Base-by-base conservation (phyloP, 805 yeast genomes). In the Huiozyma sinensis region DNA sequence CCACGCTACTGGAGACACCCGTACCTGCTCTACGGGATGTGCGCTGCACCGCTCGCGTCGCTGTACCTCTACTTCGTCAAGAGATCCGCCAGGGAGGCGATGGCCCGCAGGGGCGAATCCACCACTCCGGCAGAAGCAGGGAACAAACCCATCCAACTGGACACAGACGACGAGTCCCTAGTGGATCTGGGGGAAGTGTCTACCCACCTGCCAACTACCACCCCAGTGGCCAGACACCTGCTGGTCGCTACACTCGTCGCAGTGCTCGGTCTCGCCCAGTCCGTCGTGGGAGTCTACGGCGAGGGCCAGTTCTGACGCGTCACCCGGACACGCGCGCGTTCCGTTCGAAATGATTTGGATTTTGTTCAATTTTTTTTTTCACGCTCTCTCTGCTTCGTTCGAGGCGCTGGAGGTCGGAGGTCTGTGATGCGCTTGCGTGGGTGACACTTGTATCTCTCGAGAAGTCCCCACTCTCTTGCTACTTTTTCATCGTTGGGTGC, bases 1-100 rank as follows among this genome's bases (percentile, higher is more conserved):
- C 77, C 84, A 17, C 51, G 61, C 5, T 57, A 66, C 33, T 78
- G 72, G 44, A 75, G 75, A 60, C 94, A 83, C 61, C 92, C 92
- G 17, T 83, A 83, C 58, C 70, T 83, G 55, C 55, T 83, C 10
- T 83, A 83, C 58, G 82, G 40, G 70, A 81, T 56, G 45, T 42
- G 49, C 30, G 50, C 48, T 1, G 48, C 55, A 10, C 61, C 61
- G 7, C 34, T 50, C 3, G 43, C 57, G 6, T 48, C 52, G 9
- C 30, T 46, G 3, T 57, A 52, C 33, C 43, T 53, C 6, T 47
- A 48, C 45, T n/a, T 39, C 11, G 13, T 42, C 8, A 24, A 10
- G 44, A 50, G 7, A 38, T 38, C 30, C 38, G 24, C 40, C 5
- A 33, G 27, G 11, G 44, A 45, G 36, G 28, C 11, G 12, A 28